Percentiles rank a stretch among this genome's conserved stretches.
These are phyloP conservation scores for Westerdykella ornata DNA, from an alignment of 2,329 filamentous ascomycete species.

Conservation along the genomic window DNA sequence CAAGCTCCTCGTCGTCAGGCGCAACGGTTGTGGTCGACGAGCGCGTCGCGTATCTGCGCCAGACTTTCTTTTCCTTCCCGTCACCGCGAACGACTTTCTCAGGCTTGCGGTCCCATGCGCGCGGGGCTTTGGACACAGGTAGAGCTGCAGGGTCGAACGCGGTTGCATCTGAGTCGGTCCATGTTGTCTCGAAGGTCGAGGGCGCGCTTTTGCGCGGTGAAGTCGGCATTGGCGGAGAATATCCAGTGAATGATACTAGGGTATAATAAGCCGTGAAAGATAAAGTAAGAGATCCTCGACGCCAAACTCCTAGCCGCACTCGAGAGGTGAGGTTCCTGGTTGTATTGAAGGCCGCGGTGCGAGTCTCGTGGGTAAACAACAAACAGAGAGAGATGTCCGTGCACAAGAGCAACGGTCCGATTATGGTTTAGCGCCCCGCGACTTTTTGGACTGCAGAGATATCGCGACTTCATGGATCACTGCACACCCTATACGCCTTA, in stretches of 20 bases:
- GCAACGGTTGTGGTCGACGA: slow-evolving; percentile 16
- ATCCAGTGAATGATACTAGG: no score
- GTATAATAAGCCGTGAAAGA: no score
- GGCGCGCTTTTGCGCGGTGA: slow-evolving; percentile 27
- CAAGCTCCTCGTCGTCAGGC: slow-evolving; percentile 16
- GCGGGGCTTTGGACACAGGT: slow-evolving; percentile 38
- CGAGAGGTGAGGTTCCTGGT: not conserved
- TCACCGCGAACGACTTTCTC: slow-evolving; percentile 35
- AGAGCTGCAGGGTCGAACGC: slow-evolving; percentile 39
- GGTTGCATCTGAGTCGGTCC: slow-evolving; percentile 39
- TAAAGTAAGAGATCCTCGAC: no score
- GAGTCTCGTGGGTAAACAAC: not conserved
- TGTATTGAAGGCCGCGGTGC: not conserved
- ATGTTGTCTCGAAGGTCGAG: slow-evolving; percentile 32
- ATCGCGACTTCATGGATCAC: not conserved
- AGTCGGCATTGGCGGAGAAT: slow-evolving; percentile 19
- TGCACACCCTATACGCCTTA: not conserved
- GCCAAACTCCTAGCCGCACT: not conserved
- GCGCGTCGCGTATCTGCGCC: slow-evolving; percentile 39
- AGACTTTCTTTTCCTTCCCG: slow-evolving; percentile 42
- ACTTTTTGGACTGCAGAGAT: not conserved
- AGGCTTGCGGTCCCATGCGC: slow-evolving; percentile 46
- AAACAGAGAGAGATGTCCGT: not conserved
- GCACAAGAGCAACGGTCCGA: not conserved
- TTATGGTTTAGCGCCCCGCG: not conserved